phyloP scores from a whole-genome alignment of 345 rosid species.

The Salix koriyanagi region DNA sequence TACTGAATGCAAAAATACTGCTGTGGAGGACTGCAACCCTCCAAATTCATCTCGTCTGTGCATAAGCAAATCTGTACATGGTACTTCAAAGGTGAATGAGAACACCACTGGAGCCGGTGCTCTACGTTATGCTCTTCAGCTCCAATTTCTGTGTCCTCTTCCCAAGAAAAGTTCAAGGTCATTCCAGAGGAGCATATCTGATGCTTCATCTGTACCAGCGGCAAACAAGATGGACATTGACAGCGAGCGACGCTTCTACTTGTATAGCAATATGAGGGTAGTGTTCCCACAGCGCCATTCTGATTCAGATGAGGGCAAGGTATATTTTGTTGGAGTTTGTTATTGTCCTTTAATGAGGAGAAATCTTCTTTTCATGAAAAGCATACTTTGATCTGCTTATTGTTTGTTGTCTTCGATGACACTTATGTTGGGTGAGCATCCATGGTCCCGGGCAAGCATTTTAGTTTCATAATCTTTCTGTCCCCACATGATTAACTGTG shows the following conservation, averaged over 20 bases:
- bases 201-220: constrained; percentile 14
- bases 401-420: not conserved
- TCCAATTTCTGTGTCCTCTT: constrained; percentile 17
- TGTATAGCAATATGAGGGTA: constrained; percentile 78
- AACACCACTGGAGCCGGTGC: constrained; percentile 14
- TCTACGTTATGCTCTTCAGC: constrained; percentile 27
- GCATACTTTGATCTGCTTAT: not conserved
- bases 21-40: constrained; percentile 5
- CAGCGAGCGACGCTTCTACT: constrained; percentile 62
- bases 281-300: constrained; percentile 95
- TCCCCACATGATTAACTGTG: not conserved
- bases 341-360: not conserved
- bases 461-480: not conserved
- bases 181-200: constrained; percentile 20
- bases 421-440: not conserved
- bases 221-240: constrained; percentile 17
- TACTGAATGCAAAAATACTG: not conserved
- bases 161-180: constrained; percentile 17
- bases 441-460: not conserved
- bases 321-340: constrained; percentile 22
- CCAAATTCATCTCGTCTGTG: not conserved
- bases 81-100: constrained; percentile 16
- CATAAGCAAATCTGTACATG: constrained; percentile 6
- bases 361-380: not conserved
- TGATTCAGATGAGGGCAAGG: constrained; percentile 96